Evolutionary conservation across 1,284 basidiomycete species (phyloP), one percentile per base, ranked within the genome.

Genomic region (Sporisorium sorghi): DNA sequence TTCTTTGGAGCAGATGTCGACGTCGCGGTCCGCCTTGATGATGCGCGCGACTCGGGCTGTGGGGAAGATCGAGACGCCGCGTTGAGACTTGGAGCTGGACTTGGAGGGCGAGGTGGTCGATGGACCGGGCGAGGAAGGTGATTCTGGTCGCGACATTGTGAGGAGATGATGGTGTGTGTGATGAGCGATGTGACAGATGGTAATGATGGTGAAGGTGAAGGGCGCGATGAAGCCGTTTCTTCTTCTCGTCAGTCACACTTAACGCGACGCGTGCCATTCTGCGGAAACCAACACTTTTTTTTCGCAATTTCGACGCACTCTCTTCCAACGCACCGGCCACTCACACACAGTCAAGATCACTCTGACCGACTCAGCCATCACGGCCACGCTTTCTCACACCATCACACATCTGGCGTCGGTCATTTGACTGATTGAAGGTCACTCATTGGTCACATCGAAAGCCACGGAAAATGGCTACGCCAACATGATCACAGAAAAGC

Each of bases 1-100:
- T 64, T 81, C 79, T 35, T 75, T 74, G 30, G 75, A 76, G 73
- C 79, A 81, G 32, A 80, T 80, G 40, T 81, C 79, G 19, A 81
- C 73, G 28, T 79, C 76, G 23, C 60, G 72, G 35, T 81, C 79
- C 14, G 79, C 79, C 55, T 81, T 81, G 73, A 81, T 79, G 58
- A 81, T 81, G 39, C 77, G 70, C 17, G 65, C 35, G 1, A 81
- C 72, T 28, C 79, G 67, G 5, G 79, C 79, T 5, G 60, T 57
- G 7, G 79, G 79, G 21, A 81, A 73, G 32, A 76, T 60, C 0
- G 77, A 73, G 1, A 56, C 62, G 19, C 79, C 79, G 15, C 70
- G 60, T 32, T 63, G 53, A 28, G 48, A 23, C n/a, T 57, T 62
- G n/a, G 51, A n/a, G 28, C 50, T 8, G 1, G 56, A 7, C 12